phyloP scores from a whole-genome alignment of 495 filamentous ascomycete species.

The Darksidea phi region DNA sequence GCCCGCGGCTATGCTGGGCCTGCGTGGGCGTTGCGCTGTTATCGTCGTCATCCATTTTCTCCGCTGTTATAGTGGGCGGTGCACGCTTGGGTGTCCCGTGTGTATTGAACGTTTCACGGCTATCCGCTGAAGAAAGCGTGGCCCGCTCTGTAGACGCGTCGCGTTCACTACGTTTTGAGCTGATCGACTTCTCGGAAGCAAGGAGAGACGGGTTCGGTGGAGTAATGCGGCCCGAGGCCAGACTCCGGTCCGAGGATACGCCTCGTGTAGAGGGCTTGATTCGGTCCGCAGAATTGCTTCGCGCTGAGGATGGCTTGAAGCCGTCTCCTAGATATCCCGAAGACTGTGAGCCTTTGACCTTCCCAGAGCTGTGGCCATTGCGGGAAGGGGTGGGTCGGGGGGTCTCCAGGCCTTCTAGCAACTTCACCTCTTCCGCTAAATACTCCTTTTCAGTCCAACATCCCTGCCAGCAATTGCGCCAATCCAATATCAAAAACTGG shows the following conservation, averaged over 20 bases:
- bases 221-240: slow-evolving; percentile 16
- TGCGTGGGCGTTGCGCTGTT: slow-evolving; percentile 36
- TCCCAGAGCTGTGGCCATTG: slow-evolving; percentile 16
- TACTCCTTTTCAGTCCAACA: slow-evolving; percentile 86
- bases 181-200: slow-evolving; percentile 7
- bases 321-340: slow-evolving; percentile 26
- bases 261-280: slow-evolving; percentile 18
- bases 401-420: slow-evolving; percentile 8
- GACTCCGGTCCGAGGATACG: slow-evolving; percentile 25
- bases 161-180: slow-evolving; percentile 16
- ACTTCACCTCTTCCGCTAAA: slow-evolving; percentile 61
- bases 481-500: slow-evolving; percentile 85
- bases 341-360: slow-evolving; percentile 23
- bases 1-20: slow-evolving; percentile 23
- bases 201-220: slow-evolving; percentile 23
- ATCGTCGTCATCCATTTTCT: slow-evolving; percentile 30
- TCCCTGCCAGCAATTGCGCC: slow-evolving; percentile 92
- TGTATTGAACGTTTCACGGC: slow-evolving; percentile 31
- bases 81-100: slow-evolving; percentile 18
- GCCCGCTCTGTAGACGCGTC: slow-evolving; percentile 29
- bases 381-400: slow-evolving; percentile 9
- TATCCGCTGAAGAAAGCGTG: slow-evolving; percentile 28
- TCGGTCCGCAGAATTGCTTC: slow-evolving; percentile 27
- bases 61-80: slow-evolving; percentile 18
- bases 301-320: slow-evolving; percentile 14